Percentiles rank a stretch among this genome's conserved stretches.
Evolutionary conservation across 2,329 filamentous ascomycete species (phyloP).

Genomic region (Scedosporium minutisporum): DNA sequence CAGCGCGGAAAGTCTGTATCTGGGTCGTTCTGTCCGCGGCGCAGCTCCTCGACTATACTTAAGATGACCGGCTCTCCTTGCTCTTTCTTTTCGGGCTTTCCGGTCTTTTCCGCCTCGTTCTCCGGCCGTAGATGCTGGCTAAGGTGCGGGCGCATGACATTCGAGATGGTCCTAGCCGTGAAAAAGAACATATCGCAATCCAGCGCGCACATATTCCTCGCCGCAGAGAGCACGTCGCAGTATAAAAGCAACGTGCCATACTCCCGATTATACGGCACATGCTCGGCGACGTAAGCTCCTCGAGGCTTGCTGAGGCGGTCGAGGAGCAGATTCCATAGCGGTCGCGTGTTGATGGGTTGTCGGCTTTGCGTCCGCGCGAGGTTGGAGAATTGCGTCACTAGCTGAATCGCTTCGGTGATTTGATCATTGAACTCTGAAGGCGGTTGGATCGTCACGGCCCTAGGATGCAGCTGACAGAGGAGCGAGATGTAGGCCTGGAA

Average conservation of each 20-base stretch:
- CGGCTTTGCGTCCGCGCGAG: neutral
- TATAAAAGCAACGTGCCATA: neutral
- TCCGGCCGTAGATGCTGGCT: neutral
- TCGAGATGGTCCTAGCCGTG: neutral
- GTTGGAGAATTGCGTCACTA: slow-evolving; percentile 6
- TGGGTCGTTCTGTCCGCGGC: neutral
- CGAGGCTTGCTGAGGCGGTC: neutral
- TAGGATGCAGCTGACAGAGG: slow-evolving; percentile 5
- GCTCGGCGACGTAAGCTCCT: neutral
- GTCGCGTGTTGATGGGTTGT: neutral
- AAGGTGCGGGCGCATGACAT: neutral
- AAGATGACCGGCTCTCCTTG: neutral
- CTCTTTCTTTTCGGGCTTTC: neutral
- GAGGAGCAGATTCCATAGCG: slow-evolving; percentile 1
- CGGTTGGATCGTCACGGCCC: neutral
- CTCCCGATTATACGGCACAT: neutral
- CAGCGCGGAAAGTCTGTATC: neutral
- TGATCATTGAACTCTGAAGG: slow-evolving; percentile 1
- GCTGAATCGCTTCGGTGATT: slow-evolving; percentile 5
- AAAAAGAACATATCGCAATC: slow-evolving; percentile 4
- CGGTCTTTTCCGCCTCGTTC: neutral
- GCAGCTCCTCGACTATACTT: neutral
- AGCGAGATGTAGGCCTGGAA: slow-evolving; percentile 9
- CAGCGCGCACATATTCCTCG: neutral
- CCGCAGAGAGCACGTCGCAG: neutral